Percentiles rank a stretch among this genome's conserved stretches.
These are phyloP conservation scores for Colletotrichum spaethianum DNA, from an alignment of 2,329 filamentous ascomycete genomes.

Conservation along the genomic window DNA sequence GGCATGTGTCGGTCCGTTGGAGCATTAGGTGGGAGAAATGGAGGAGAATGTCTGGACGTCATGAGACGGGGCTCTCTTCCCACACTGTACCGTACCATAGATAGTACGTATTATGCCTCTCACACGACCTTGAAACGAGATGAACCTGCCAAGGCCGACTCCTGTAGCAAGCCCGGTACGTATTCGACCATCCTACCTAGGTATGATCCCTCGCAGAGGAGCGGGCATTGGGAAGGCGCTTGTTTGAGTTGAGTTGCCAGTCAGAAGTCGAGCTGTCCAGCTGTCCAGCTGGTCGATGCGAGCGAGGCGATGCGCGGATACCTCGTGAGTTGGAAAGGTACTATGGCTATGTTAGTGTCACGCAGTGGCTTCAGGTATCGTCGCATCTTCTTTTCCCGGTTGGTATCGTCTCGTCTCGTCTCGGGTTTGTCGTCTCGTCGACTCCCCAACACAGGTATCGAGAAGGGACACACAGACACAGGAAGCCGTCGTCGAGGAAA, in stretches of 20 bases:
- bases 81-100: constrained; percentile 16
- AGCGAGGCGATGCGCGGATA: neutral
- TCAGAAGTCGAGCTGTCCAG: neutral
- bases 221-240: neutral
- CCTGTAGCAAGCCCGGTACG: neutral
- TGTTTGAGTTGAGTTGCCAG: neutral
- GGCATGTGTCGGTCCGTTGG: neutral
- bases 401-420: neutral
- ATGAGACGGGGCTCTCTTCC: no score
- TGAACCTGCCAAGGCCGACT: constrained; percentile 27
- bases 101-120: neutral
- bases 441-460: neutral
- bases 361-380: constrained; percentile 20
- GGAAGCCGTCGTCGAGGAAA: neutral
- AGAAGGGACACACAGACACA: neutral
- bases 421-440: neutral
- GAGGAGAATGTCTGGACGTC: neutral
- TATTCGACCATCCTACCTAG: neutral
- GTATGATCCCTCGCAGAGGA: neutral
- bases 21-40: neutral
- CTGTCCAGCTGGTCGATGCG: neutral
- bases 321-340: constrained; percentile 10
- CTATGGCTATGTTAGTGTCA: no score
- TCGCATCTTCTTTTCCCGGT: neutral
- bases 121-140: constrained; percentile 39